Conservation (phyloP, 169 alveolate genomes). For the Plasmodium blacklocki region DNA sequence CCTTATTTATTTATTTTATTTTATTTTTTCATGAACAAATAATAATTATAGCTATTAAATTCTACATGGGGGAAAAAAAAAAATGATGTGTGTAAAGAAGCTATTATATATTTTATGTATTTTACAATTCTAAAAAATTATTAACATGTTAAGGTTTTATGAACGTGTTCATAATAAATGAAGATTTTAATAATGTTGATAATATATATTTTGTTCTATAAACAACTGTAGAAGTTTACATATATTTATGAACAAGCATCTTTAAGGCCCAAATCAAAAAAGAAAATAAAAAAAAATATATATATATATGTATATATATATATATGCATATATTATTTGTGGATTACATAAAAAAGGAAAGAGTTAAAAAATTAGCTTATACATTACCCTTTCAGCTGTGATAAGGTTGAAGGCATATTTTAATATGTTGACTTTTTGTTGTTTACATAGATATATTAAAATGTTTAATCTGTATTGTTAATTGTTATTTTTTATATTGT, state of each 20-base stretch:
- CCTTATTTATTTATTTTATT: slow-evolving; percentile 4
- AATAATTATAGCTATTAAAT: slow-evolving; percentile 41
- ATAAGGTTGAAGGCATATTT: too few relatives aligned
- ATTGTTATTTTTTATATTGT: too few relatives aligned
- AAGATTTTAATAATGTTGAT: slow-evolving; percentile 31
- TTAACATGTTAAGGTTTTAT: slow-evolving; percentile 27
- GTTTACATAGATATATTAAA: too few relatives aligned
- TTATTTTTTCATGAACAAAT: slow-evolving; percentile 52
- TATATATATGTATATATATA: background rate
- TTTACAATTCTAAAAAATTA: slow-evolving; percentile 23
- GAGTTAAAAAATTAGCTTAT: too few relatives aligned
- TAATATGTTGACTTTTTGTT: too few relatives aligned
- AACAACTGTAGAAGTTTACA: slow-evolving; percentile 45
- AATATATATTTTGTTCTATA: slow-evolving; percentile 46
- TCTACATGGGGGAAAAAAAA: slow-evolving; percentile 34
- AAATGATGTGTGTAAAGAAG: slow-evolving; percentile 39
- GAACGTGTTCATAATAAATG: slow-evolving; percentile 23
- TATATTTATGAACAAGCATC: slow-evolving; percentile 59
- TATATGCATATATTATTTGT: background rate
- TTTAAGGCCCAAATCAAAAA: slow-evolving; percentile 32
- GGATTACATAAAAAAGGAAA: too few relatives aligned
- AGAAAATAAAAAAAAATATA: slow-evolving; percentile 6
- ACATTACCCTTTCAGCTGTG: too few relatives aligned
- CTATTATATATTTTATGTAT: slow-evolving; percentile 6
- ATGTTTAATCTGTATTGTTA: too few relatives aligned